Percentiles rank a stretch among this genome's conserved stretches.
phyloP scores from a whole-genome alignment of 805 yeast species.

The Ogataea polymorpha region DNA sequence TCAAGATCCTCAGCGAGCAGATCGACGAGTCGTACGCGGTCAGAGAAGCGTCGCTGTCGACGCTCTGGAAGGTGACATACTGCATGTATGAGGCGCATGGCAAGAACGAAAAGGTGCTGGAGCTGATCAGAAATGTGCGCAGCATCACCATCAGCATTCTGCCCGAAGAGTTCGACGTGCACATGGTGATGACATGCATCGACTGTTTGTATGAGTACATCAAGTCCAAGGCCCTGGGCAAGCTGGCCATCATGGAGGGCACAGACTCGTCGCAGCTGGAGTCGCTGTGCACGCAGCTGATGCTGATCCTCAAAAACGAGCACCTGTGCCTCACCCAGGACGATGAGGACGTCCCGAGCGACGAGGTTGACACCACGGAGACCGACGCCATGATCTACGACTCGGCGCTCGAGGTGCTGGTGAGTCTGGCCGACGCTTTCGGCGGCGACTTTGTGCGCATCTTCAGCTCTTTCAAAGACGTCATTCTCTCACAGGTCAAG shows the following conservation, averaged over 20 bases:
- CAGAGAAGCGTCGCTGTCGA: conserved; percentile 78
- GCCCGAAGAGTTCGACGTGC: conserved; percentile 77
- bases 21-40: conserved; percentile 86
- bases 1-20: conserved; percentile 63
- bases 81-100: conserved; percentile 61
- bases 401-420: conserved; percentile 80
- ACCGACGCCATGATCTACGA: conserved; percentile 72
- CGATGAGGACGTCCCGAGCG: conserved; percentile 38
- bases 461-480: conserved; percentile 68
- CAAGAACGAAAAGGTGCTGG: conserved; percentile 54
- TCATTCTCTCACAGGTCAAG: conserved; percentile 52
- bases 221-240: conserved; percentile 56
- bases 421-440: conserved; percentile 70
- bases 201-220: conserved; percentile 70
- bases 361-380: conserved; percentile 50
- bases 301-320: conserved; percentile 72
- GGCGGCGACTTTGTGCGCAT: conserved; percentile 72
- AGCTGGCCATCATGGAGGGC: conserved; percentile 62
- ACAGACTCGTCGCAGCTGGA: conserved; percentile 58
- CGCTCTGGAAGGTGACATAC: conserved; percentile 79
- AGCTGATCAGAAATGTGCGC: conserved; percentile 66
- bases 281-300: conserved; percentile 63
- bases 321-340: conserved; percentile 83
- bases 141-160: conserved; percentile 58
- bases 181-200: conserved; percentile 75